Percentiles rank a stretch among this genome's conserved stretches.
phyloP scores from a whole-genome alignment of 163 green algal species.

The Scenedesmus sp. region DNA sequence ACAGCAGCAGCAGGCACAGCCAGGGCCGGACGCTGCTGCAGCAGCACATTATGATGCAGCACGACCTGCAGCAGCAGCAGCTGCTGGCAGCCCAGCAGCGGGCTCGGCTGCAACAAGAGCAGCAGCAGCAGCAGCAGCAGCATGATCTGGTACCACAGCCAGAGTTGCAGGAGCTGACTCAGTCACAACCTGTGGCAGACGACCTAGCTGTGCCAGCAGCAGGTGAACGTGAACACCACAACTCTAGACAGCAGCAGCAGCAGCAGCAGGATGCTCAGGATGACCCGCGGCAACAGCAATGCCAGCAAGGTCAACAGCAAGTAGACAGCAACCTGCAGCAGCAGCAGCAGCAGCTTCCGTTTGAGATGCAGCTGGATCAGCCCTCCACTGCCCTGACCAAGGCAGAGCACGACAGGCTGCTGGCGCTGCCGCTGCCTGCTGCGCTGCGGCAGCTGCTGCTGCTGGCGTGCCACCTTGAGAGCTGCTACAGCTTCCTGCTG shows the following conservation, averaged over 20 bases:
- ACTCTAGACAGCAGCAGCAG: neutral
- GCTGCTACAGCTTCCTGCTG: constrained; percentile 39
- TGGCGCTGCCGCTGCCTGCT: constrained; percentile 26
- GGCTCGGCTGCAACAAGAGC: neutral
- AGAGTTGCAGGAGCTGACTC: neutral
- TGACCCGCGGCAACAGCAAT: neutral
- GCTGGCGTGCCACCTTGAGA: neutral
- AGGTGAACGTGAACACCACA: neutral
- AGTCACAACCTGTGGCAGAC: neutral
- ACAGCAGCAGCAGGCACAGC: constrained; percentile 10
- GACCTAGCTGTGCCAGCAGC: neutral
- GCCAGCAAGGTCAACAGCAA: neutral
- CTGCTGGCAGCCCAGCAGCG: constrained; percentile 13
- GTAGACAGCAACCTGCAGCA: neutral
- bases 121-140: constrained; percentile 23
- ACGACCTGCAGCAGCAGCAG: constrained; percentile 39
- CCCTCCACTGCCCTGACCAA: neutral
- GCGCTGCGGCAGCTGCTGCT: constrained; percentile 23
- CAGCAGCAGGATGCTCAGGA: neutral
- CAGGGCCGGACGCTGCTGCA: constrained; percentile 46
- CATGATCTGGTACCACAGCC: neutral
- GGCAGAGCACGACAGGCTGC: neutral
- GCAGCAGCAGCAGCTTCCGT: neutral
- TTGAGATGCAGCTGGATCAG: constrained; percentile 2
- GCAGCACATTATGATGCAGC: constrained; percentile 50